Base-by-base conservation (phyloP, 2,329 filamentous ascomycete genomes). In the Lizonia empirigonia region DNA sequence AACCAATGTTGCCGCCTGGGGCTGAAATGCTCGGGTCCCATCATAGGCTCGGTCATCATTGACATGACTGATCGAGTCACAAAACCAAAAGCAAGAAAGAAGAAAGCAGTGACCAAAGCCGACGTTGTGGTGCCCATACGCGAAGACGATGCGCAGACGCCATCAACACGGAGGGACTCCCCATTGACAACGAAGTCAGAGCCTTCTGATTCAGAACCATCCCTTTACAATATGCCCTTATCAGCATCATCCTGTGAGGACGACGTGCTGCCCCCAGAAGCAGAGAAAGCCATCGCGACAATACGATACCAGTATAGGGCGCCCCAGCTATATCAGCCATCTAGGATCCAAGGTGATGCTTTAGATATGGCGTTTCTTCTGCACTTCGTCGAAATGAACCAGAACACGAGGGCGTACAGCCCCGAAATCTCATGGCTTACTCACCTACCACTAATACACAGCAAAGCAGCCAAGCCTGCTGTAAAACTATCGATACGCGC, bases 1-100 rank as follows among this genome's bases (percentile, higher is more conserved):
- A 60, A 63, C 45, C 62, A 65, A 59, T 69, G 66, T 42, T 51
- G 53, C 13, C 65, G 67, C 9, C 58, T 71, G 13, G 61, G 64
- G 13, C 57, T 71, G 26, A 36, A 48, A 16, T 71, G 69, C 56
- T 69, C 66, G 13, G 68, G 69, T 10, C 65, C 68, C 1, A 35
- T 68, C 3, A 60, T 68, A 19, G 68, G 67, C 42, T 69, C 67
- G 15, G 63, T 70, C 24, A 67, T 72, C 40, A 72, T 72, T 44
- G 68, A 71, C 24, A 71, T 71, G 68, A 71, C 68, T 0, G 64
- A 69, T 19, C 64, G 63, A 35, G 58, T 69, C 2, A 50, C 57
- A 9, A 70, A 64, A 44, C 66, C 67, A 9, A 59, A 60, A 40
- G 53, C 44, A 18, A 56, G 62, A 7, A 68, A 65, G 55, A 67